Evolutionary conservation across 805 yeast species (phyloP).

Genomic region (Candida palmyrensis): DNA sequence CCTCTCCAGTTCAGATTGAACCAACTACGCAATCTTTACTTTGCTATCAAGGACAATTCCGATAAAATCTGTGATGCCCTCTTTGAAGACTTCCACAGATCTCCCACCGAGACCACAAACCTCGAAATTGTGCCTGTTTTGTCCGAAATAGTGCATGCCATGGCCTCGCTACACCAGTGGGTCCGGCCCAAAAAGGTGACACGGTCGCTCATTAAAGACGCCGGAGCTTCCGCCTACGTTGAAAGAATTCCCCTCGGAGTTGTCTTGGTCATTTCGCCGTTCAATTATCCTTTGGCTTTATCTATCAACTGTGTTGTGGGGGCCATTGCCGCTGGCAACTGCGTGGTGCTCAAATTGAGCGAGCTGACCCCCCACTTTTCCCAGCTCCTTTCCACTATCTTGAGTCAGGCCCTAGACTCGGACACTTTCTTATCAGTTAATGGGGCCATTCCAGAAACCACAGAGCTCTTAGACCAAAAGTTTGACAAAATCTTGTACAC

Average conservation of each 20-base stretch:
- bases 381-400: slow-evolving; percentile 47
- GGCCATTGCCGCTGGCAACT: slow-evolving; percentile 84
- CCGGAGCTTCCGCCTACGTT: slow-evolving; percentile 25
- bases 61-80: slow-evolving; percentile 55
- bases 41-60: slow-evolving; percentile 53
- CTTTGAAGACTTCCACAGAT: slow-evolving; percentile 60
- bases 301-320: slow-evolving; percentile 63
- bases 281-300: slow-evolving; percentile 72
- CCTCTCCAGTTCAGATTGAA: slow-evolving; percentile 52
- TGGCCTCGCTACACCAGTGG: slow-evolving; percentile 59
- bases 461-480: slow-evolving; percentile 51
- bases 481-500: slow-evolving; percentile 86
- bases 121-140: slow-evolving; percentile 51
- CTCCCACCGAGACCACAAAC: slow-evolving; percentile 54
- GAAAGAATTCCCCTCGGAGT: slow-evolving; percentile 51
- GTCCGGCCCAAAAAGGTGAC: slow-evolving; percentile 43
- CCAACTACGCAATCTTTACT: slow-evolving; percentile 65
- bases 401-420: slow-evolving; percentile 49
- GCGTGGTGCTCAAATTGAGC: slow-evolving; percentile 70
- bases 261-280: slow-evolving; percentile 70
- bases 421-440: slow-evolving; percentile 58
- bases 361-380: slow-evolving; percentile 68
- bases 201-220: slow-evolving; percentile 32
- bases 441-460: slow-evolving; percentile 68
- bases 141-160: slow-evolving; percentile 54